Conservation (phyloP, 2,329 filamentous ascomycete genomes). For the Exserohilum rostratum region DNA sequence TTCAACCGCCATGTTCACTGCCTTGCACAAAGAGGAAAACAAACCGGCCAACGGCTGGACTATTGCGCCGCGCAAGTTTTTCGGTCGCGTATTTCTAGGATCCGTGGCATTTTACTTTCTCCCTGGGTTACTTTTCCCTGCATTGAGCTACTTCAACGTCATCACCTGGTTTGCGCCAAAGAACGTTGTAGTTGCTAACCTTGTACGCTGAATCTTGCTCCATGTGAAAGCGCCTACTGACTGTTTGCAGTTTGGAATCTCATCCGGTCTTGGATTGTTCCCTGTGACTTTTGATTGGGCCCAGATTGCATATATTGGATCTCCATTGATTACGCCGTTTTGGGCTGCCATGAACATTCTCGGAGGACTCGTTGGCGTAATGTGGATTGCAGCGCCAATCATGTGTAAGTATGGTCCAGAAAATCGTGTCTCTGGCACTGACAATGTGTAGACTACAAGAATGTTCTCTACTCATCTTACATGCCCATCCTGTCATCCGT, state of each 20-base stretch:
- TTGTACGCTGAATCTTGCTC: constrained; percentile 55
- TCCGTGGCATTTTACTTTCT: constrained; percentile 85
- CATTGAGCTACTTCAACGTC: constrained; percentile 86
- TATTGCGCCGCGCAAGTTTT: constrained; percentile 83
- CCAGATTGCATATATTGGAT: constrained; percentile 86
- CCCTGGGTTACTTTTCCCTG: constrained; percentile 80
- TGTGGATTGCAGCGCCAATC: constrained; percentile 83
- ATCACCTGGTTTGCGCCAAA: constrained; percentile 88
- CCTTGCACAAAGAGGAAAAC: constrained; percentile 83
- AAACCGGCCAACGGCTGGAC: constrained; percentile 81
- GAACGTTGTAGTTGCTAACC: constrained; percentile 82
- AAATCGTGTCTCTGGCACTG: not conserved
- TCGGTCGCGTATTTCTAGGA: constrained; percentile 72
- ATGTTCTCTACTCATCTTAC: constrained; percentile 79
- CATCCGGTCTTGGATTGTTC: constrained; percentile 82
- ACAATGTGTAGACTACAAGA: constrained; percentile 66
- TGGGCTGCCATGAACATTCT: constrained; percentile 87
- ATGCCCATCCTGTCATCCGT: constrained; percentile 85
- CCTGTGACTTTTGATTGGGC: constrained; percentile 92
- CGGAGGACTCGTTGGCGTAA: constrained; percentile 77
- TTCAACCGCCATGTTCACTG: constrained; percentile 88
- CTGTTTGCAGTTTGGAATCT: constrained; percentile 69
- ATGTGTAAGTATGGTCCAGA: constrained; percentile 57
- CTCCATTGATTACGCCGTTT: constrained; percentile 81
- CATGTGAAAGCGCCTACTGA: constrained; percentile 6